Percentiles rank a stretch among this genome's conserved stretches.
These are phyloP conservation scores for Monosporascus sp. DNA, from an alignment of 2,329 filamentous ascomycete genomes.

Conservation along the genomic window DNA sequence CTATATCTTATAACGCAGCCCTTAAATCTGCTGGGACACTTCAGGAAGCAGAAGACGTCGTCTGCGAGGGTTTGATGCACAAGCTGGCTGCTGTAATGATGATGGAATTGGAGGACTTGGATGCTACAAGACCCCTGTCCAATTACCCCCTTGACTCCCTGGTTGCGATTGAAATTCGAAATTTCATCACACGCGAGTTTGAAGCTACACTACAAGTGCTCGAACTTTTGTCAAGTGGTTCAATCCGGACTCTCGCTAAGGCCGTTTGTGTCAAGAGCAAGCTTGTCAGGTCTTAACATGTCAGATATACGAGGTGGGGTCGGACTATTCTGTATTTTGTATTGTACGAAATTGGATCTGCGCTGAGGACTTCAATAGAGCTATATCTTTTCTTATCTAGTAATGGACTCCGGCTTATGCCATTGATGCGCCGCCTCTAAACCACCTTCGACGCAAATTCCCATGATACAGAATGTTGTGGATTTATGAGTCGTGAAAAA, in stretches of 20 bases:
- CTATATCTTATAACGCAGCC: conserved; percentile 38
- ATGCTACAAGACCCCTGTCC: conserved; percentile 34
- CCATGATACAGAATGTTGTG: no score
- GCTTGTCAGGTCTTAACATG: conserved; percentile 23
- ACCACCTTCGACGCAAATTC: no score
- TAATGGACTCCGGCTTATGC: no score
- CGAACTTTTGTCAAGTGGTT: conserved; percentile 47
- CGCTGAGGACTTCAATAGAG: no score
- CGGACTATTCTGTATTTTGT: background rate
- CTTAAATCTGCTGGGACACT: conserved; percentile 36
- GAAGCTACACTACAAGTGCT: conserved; percentile 48
- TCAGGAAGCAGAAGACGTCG: conserved; percentile 39
- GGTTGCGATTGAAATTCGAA: conserved; percentile 44
- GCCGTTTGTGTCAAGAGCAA: conserved; percentile 43
- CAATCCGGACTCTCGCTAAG: conserved; percentile 42
- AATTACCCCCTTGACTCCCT: conserved; percentile 43
- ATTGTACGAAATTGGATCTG: no score
- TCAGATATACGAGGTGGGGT: background rate
- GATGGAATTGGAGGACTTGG: conserved; percentile 43
- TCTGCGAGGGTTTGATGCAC: conserved; percentile 38
- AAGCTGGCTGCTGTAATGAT: conserved; percentile 45
- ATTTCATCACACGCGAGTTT: conserved; percentile 45
- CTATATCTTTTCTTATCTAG: no score
- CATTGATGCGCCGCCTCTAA: no score
- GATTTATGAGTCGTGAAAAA: no score